These are phyloP conservation scores for Wickerhamomyces bisporus DNA, from an alignment of 805 yeast species.

Conservation along the genomic window DNA sequence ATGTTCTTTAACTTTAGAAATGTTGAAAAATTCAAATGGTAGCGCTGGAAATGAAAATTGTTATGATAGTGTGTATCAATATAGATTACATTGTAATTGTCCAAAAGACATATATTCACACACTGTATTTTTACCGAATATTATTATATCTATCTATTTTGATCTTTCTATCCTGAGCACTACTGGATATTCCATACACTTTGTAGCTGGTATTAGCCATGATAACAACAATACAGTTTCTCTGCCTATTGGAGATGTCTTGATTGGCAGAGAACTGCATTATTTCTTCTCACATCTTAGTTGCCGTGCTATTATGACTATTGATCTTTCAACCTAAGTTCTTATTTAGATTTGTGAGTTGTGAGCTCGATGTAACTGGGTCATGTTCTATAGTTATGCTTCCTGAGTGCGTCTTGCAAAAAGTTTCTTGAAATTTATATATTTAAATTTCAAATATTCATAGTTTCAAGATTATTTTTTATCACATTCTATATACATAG, in stretches of 20 bases:
- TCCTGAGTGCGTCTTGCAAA: constrained; percentile 38
- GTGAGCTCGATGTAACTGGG: constrained; percentile 41
- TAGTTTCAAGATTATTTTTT: too few relatives aligned
- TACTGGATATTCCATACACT: constrained; percentile 50
- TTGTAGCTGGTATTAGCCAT: constrained; percentile 48
- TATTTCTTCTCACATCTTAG: too few relatives aligned
- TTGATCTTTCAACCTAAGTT: constrained; percentile 27
- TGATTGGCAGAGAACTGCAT: too few relatives aligned
- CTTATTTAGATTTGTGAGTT: constrained; percentile 36
- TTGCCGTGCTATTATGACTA: too few relatives aligned
- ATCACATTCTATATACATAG: too few relatives aligned
- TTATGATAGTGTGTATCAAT: constrained; percentile 22
- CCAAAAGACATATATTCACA: constrained; percentile 33
- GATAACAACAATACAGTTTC: constrained; percentile 50
- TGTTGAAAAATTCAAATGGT: constrained; percentile 40
- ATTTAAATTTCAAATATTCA: too few relatives aligned
- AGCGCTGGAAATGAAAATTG: constrained; percentile 25
- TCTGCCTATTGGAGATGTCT: too few relatives aligned
- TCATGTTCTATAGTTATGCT: constrained; percentile 42
- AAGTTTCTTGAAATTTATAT: too few relatives aligned
- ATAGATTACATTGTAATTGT: constrained; percentile 24
- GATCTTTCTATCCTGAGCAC: constrained; percentile 43
- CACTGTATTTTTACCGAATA: constrained; percentile 37
- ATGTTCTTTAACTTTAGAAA: constrained; percentile 40
- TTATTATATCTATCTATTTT: constrained; percentile 37